These are phyloP conservation scores for Coprinopsis sp. DNA, from an alignment of 768 basidiomycete genomes.

Conservation along the genomic window DNA sequence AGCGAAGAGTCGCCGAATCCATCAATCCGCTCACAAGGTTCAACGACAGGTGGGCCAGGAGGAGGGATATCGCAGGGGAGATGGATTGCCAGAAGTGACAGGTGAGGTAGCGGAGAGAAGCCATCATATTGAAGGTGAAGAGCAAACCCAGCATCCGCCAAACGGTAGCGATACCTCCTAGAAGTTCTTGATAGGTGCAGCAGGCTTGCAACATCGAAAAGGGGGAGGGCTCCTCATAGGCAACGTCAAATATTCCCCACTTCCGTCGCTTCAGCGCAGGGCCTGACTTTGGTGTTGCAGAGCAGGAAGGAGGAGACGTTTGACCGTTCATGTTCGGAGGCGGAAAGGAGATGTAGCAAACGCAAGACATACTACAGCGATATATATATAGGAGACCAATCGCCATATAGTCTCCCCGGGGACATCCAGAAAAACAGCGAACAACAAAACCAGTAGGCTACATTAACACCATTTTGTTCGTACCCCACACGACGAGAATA, in stretches of 20 bases:
- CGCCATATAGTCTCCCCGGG: no score
- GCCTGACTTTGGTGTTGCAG: slow-evolving; percentile 1
- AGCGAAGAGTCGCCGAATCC: slow-evolving; percentile 9
- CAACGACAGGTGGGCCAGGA: slow-evolving; percentile 27
- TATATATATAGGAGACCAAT: no score
- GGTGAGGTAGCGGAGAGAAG: slow-evolving; percentile 21
- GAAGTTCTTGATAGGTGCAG: neutral
- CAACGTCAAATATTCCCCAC: slow-evolving; percentile 34
- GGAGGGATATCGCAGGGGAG: slow-evolving; percentile 31
- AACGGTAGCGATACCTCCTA: slow-evolving; percentile 1
- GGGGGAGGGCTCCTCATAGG: slow-evolving; percentile 19
- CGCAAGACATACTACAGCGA: no score
- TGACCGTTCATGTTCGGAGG: neutral
- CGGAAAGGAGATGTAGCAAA: neutral
- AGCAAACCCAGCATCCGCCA: slow-evolving; percentile 18
- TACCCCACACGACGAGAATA: no score
- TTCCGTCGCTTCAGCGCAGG: slow-evolving; percentile 19
- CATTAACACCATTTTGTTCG: no score
- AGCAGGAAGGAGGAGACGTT: neutral
- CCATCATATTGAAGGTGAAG: slow-evolving; percentile 15
- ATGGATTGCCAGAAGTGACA: slow-evolving; percentile 26
- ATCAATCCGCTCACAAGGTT: slow-evolving; percentile 22
- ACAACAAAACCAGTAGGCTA: no score
- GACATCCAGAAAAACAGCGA: no score
- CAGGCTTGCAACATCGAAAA: neutral